Evolutionary conservation across 208 protist genomes (phyloP).

Genomic region (Crithidia expoeki): DNA sequence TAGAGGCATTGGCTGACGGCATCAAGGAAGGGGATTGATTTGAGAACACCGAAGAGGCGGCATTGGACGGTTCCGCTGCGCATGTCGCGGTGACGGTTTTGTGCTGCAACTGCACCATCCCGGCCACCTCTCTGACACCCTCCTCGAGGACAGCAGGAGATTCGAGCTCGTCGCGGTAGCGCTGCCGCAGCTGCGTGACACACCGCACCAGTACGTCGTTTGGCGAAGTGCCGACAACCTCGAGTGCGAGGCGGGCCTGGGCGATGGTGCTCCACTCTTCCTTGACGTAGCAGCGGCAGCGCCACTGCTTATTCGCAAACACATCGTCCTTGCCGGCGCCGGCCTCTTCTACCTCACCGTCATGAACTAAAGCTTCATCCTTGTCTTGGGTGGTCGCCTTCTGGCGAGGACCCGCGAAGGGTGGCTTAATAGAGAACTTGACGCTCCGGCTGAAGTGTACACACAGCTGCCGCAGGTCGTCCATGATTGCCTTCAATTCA

Average conservation of each 20-base stretch:
- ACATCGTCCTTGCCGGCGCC: not conserved
- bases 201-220: constrained; percentile 68
- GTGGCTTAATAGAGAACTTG: constrained; percentile 85
- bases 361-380: not conserved
- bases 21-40: not conserved
- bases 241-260: constrained; percentile 48
- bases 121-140: constrained; percentile 68
- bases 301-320: constrained; percentile 38
- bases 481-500: constrained; percentile 74
- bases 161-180: constrained; percentile 57
- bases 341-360: not conserved
- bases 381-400: not conserved
- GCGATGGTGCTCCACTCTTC: constrained; percentile 79
- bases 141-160: constrained; percentile 61
- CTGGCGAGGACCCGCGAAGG: constrained; percentile 5
- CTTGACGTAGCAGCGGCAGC: constrained; percentile 83
- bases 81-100: constrained; percentile 33
- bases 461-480: constrained; percentile 78
- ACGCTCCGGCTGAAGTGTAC: constrained; percentile 71
- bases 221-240: constrained; percentile 52
- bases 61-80: constrained; percentile 10
- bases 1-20: not conserved
- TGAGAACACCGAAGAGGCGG: too few relatives aligned
- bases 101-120: constrained; percentile 34
- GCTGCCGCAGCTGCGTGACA: constrained; percentile 55